Base-by-base conservation (phyloP, 805 yeast species). In the Myxozyma nipponensis region DNA sequence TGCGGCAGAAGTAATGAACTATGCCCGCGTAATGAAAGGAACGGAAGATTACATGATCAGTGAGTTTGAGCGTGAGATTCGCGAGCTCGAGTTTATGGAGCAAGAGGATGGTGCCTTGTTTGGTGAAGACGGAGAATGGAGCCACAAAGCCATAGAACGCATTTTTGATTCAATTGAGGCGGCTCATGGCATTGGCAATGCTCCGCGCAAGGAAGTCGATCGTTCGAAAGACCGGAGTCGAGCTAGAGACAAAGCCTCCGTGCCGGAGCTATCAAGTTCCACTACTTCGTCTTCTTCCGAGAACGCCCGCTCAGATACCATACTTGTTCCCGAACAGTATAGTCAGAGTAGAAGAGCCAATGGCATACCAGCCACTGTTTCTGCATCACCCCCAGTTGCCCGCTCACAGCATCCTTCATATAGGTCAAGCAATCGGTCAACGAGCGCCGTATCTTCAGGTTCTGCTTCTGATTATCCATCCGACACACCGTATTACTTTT, bases 21-120 rank as follows among this genome's bases (percentile, higher is more conserved):
- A 77, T 62, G 77, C 87, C 36, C 76, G 96, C 49, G 71, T 91
- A 13, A 76, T 86, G 72, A 79, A 77, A 61, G 93, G 88, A 25
- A 80, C 82, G 42, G 63, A 73, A 15, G 65, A 72, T 3, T 84
- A 82, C 63, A 66, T 82, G 1, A 55, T 75, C 10, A 70, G 72
- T 19, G 79, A 82, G 67, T 81, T 77, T 57, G 76, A 78, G 39
- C 64, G 67, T 4, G 98, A 91, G 59, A 75, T 84, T 42, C 63
- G 66, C 2, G 72, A 75, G 1, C 76, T 91, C 0, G 56, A 69
- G 37, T 65, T 66, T 0, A 82, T 79, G 44, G 72, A 72, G 50
- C 76, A 79, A 44, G 74, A 78, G 46, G 95, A 86, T 60, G 73
- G 73, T 47, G 72, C 74, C 6, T 61, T 82, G 25, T 88, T 79